Conservation (phyloP, 2,329 filamentous ascomycete species). For the Diplodia sapinea region DNA sequence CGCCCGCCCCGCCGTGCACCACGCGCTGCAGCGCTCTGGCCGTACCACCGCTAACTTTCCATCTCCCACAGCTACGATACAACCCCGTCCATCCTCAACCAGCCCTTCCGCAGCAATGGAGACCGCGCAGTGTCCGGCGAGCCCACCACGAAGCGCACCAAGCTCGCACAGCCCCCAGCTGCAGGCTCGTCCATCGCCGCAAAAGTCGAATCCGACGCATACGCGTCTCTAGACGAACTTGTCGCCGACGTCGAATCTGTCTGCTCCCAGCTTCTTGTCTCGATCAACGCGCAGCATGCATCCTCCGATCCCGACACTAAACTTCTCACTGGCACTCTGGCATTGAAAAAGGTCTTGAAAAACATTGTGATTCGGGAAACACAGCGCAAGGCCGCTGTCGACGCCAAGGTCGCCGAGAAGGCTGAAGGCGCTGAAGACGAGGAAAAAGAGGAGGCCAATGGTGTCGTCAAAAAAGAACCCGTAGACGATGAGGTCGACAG, state of each 20-base stretch:
- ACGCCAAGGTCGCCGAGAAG: neutral
- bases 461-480: slow-evolving; percentile 28
- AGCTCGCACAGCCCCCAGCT: slow-evolving; percentile 42
- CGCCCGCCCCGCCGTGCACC: slow-evolving; percentile 14
- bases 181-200: slow-evolving; percentile 45
- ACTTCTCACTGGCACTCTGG: slow-evolving; percentile 42
- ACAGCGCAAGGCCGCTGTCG: slow-evolving; percentile 33
- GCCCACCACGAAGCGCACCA: slow-evolving; percentile 54
- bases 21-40: slow-evolving; percentile 3
- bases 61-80: slow-evolving; percentile 49
- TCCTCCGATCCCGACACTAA: slow-evolving; percentile 41
- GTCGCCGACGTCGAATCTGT: slow-evolving; percentile 51
- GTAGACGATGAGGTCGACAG: slow-evolving; percentile 33
- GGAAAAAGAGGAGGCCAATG: slow-evolving; percentile 16
- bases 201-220: slow-evolving; percentile 48
- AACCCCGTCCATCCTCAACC: slow-evolving; percentile 53
- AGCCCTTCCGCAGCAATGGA: slow-evolving; percentile 42
- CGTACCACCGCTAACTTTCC: slow-evolving; percentile 29
- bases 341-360: slow-evolving; percentile 43
- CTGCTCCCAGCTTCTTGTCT: slow-evolving; percentile 47
- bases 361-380: slow-evolving; percentile 42
- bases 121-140: slow-evolving; percentile 46
- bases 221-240: slow-evolving; percentile 51
- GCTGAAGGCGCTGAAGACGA: slow-evolving; percentile 8
- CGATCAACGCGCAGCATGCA: slow-evolving; percentile 40